Evolutionary conservation across 495 filamentous ascomycete genomes (phyloP).

Genomic region (Neurospora sp.): DNA sequence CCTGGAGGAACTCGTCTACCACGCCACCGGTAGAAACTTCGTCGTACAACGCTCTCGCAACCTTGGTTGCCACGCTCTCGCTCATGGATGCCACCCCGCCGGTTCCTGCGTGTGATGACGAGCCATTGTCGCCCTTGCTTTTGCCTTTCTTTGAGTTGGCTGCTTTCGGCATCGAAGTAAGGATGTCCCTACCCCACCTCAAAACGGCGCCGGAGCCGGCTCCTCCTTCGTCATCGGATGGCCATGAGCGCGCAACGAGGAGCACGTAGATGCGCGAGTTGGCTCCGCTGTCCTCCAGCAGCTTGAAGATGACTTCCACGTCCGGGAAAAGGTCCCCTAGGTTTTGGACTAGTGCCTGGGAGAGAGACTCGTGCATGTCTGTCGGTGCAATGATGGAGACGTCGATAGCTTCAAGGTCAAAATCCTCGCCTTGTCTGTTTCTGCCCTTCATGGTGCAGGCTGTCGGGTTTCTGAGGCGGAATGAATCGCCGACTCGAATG

Average conservation of each 20-base stretch:
- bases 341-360: slow-evolving; percentile 24
- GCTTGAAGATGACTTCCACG: slow-evolving; percentile 38
- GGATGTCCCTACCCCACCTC: slow-evolving; percentile 56
- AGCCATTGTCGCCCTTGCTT: neutral
- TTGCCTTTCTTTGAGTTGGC: slow-evolving; percentile 29
- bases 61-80: slow-evolving; percentile 32
- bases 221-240: neutral
- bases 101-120: neutral
- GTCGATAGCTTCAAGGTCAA: slow-evolving; percentile 45
- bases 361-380: slow-evolving; percentile 30
- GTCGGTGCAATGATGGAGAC: slow-evolving; percentile 47
- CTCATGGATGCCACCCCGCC: slow-evolving; percentile 14
- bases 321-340: slow-evolving; percentile 29
- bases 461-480: slow-evolving; percentile 38
- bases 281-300: slow-evolving; percentile 49
- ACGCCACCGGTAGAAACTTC: slow-evolving; percentile 46
- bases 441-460: neutral
- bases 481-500: slow-evolving; percentile 26
- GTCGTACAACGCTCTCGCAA: slow-evolving; percentile 46
- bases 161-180: slow-evolving; percentile 42
- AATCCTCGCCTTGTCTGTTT: slow-evolving; percentile 10
- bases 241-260: slow-evolving; percentile 54
- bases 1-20: slow-evolving; percentile 64
- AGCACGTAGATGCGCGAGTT: slow-evolving; percentile 58
- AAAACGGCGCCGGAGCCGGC: slow-evolving; percentile 26